phyloP scores from a whole-genome alignment of 1,284 basidiomycete genomes.

The Ceratobasidium sp. region DNA sequence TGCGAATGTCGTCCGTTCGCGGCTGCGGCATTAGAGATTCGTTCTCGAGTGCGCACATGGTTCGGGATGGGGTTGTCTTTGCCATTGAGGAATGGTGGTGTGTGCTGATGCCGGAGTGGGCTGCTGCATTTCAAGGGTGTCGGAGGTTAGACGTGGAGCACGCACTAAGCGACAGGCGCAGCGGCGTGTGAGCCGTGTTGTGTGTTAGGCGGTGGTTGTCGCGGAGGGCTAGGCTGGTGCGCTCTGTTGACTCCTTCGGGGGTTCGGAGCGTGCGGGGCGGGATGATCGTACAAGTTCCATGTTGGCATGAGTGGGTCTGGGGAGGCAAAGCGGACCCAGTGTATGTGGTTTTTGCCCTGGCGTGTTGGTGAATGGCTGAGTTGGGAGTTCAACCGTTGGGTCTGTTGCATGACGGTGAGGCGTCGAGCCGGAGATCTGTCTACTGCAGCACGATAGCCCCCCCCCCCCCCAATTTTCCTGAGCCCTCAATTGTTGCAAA shows the following conservation, averaged over 20 bases:
- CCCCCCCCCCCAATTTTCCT: slow-evolving; percentile 39
- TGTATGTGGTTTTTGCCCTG: slow-evolving; percentile 17
- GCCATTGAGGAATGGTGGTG: slow-evolving; percentile 7
- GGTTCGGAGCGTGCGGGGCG: slow-evolving; percentile 13
- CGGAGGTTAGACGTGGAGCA: slow-evolving; percentile 12
- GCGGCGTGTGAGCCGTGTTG: slow-evolving; percentile 20
- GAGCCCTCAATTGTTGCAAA: slow-evolving; percentile 38
- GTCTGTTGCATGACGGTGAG: slow-evolving; percentile 24
- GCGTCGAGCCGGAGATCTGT: slow-evolving; percentile 28
- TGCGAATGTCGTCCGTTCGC: slow-evolving; percentile 37
- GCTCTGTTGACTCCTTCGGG: slow-evolving; percentile 30
- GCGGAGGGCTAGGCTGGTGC: slow-evolving; percentile 8
- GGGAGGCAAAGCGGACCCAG: slow-evolving; percentile 10
- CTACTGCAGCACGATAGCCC: slow-evolving; percentile 31
- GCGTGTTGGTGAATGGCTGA: slow-evolving; percentile 35
- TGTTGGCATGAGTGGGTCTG: slow-evolving; percentile 20
- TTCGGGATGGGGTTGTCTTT: slow-evolving; percentile 9
- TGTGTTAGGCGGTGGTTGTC: background rate
- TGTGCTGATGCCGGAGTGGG: slow-evolving; percentile 29
- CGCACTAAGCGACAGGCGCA: slow-evolving; percentile 18
- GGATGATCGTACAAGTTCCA: slow-evolving; percentile 29
- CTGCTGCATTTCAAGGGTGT: slow-evolving; percentile 23
- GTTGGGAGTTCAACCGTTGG: too few relatives aligned
- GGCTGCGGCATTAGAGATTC: slow-evolving; percentile 38
- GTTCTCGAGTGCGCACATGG: slow-evolving; percentile 39